Base-by-base conservation (phyloP, 2,329 filamentous ascomycete species). In the Onygenales sp. region DNA sequence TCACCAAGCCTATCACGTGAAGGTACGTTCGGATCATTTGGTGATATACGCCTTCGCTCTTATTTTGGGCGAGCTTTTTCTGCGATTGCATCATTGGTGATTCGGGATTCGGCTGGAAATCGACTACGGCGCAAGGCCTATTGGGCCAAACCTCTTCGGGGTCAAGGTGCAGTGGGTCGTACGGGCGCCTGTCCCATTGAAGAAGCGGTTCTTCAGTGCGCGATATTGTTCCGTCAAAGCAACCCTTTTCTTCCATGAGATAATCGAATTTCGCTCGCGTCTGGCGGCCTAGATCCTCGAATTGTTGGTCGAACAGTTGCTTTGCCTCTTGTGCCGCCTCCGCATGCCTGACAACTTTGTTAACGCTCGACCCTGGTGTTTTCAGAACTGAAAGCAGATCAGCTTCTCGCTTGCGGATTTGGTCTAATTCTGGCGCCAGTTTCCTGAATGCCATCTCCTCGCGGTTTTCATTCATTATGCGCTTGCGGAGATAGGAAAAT, bases 81-180 rank as follows among this genome's bases (percentile, higher is more conserved):
- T 66, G 43, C 11, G 61, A 58, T 13, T 59, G 53, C 11, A 64
- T 31, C 13, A 60, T 54, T 2, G 57, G 54, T 7, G 64, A 60
- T 35, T 66, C 60, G 14, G 61, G 42, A 50, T 70, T 58, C 3
- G 66, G 57, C 54, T 67, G 66, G 47, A 72, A 68, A 56, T 69
- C 69, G 8, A 70, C 51, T 10, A 72, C 55, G 0, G 66, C 63
- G 6, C 66, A 63, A 6, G 70, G 59, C 14, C 59, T 59, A 3
- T 77, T 73, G 1, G 88, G 89, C 65, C 77, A 88, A 61, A 89
- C 85, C 59, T 95, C 90, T 0, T 77, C 63, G 0, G 68, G 50
- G 4, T 73, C 56, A 2, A 81, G 78, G 27, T 73, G 67, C 13
- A 95, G 73, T 0, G 89, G 86, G 61, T 95, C 88, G 61, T 81